These are phyloP conservation scores for Cyclotella kingstonii DNA, from an alignment of 108 stramenopile species.

Conservation along the genomic window DNA sequence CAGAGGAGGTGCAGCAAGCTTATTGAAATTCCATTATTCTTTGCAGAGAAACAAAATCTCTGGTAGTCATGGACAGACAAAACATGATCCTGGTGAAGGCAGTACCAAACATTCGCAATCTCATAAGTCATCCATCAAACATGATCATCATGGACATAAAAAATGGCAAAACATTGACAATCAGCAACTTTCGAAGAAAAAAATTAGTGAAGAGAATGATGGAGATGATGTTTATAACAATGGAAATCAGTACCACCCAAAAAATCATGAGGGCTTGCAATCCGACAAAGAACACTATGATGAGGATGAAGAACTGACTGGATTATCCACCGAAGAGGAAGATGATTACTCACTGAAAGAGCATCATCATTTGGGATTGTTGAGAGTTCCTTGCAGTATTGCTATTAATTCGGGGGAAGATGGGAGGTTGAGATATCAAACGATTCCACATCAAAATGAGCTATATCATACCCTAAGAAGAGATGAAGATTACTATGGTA, in stretches of 20 bases:
- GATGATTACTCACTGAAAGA: constrained; percentile 18
- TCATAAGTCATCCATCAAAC: too few relatives aligned
- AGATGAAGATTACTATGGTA: constrained; percentile 13
- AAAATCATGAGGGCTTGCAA: not conserved
- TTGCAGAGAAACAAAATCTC: too few relatives aligned
- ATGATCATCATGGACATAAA: too few relatives aligned
- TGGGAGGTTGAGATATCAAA: constrained; percentile 4
- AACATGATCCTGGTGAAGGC: not conserved
- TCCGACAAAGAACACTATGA: not conserved
- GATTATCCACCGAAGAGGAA: constrained; percentile 24
- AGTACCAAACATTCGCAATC: too few relatives aligned
- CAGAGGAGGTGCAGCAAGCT: constrained; percentile 2
- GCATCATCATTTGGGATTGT: constrained; percentile 18
- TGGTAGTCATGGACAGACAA: not conserved
- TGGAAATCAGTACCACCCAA: not conserved
- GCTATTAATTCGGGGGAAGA: constrained; percentile 31
- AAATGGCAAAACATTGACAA: too few relatives aligned
- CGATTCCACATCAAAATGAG: too few relatives aligned
- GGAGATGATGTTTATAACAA: too few relatives aligned
- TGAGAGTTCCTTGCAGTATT: constrained; percentile 34
- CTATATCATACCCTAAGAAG: too few relatives aligned
- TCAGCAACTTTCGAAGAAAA: too few relatives aligned
- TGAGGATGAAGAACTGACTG: constrained; percentile 3
- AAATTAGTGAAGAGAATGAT: too few relatives aligned
- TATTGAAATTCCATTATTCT: not conserved